Percentiles rank a stretch among this genome's conserved stretches.
Conservation (phyloP, 1,139 yeast species). For the Yamadazyma kanchanaburiensis region DNA sequence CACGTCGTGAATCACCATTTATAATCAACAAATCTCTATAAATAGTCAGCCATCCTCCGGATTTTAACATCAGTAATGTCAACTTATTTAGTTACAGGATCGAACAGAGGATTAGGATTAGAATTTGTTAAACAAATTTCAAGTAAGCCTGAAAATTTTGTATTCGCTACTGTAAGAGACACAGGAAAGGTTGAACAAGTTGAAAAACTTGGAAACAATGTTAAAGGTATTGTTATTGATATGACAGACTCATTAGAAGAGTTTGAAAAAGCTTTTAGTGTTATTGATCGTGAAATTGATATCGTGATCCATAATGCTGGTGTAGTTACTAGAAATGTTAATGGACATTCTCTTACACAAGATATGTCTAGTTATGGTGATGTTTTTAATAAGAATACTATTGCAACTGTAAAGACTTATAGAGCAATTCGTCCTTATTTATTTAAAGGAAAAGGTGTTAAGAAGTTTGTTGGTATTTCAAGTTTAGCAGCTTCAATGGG, state of each 20-base stretch:
- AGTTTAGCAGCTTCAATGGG: conserved; percentile 13
- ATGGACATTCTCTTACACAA: not conserved
- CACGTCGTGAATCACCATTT: no score
- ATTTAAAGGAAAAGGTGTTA: conserved; percentile 3
- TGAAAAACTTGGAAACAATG: conserved; percentile 4
- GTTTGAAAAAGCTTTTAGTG: conserved; percentile 4
- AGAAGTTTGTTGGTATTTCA: conserved; percentile 6
- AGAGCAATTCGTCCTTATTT: conserved; percentile 8
- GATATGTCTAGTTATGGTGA: conserved; percentile 2
- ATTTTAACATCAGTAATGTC: no score
- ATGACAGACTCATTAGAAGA: conserved; percentile 2
- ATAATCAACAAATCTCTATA: no score
- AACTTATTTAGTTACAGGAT: conserved; percentile 19
- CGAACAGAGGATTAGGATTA: conserved; percentile 21
- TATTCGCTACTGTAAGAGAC: conserved; percentile 17
- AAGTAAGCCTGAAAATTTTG: conserved; percentile 6
- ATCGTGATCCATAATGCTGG: conserved; percentile 7
- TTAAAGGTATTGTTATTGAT: conserved; percentile 3
- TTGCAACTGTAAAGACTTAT: conserved; percentile 8
- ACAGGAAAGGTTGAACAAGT: conserved; percentile 9
- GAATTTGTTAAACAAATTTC: conserved; percentile 12
- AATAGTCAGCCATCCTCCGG: no score
- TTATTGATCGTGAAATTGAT: conserved; percentile 3
- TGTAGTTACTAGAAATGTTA: not conserved
- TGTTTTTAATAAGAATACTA: conserved; percentile 5